Evolutionary conservation across 1,139 yeast species (phyloP).

Genomic region (Pichia sp.): DNA sequence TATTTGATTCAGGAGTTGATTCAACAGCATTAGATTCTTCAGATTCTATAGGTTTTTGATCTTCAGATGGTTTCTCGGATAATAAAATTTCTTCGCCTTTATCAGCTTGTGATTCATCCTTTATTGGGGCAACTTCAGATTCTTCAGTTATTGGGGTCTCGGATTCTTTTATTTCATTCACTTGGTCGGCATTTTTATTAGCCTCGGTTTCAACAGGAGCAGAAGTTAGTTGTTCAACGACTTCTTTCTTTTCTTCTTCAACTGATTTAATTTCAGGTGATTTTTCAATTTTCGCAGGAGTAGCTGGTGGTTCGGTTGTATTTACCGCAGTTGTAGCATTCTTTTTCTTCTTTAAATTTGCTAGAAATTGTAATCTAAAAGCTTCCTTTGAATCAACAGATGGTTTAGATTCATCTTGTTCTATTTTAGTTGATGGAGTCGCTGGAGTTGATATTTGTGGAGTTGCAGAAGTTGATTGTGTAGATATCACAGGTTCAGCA

Average conservation of each 20-base stretch:
- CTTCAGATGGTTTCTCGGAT: too few species aligned
- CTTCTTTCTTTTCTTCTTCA: background rate
- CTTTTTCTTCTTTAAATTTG: background rate
- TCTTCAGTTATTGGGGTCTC: too few species aligned
- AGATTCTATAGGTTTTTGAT: too few species aligned
- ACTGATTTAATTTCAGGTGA: too few species aligned
- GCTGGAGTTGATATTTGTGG: too few species aligned
- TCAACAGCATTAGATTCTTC: conserved; percentile 16
- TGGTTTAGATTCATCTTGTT: background rate
- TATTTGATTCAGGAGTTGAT: background rate
- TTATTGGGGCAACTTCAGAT: too few species aligned
- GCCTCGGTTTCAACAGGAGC: conserved; percentile 8
- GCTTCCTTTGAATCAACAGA: background rate
- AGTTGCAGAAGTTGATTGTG: background rate
- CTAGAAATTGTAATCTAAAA: background rate
- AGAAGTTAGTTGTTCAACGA: background rate
- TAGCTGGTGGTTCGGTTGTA: background rate
- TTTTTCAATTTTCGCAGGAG: too few species aligned
- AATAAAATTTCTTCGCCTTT: too few species aligned
- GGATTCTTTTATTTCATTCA: background rate
- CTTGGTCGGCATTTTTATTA: conserved; percentile 2
- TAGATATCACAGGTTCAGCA: background rate
- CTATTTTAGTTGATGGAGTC: conserved; percentile 11
- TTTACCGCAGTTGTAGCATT: background rate
- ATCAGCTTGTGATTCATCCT: too few species aligned